Evolutionary conservation across 1,284 basidiomycete genomes (phyloP), one percentile per base, ranked within the genome.

Genomic region (Afroboletus lepidellus): DNA sequence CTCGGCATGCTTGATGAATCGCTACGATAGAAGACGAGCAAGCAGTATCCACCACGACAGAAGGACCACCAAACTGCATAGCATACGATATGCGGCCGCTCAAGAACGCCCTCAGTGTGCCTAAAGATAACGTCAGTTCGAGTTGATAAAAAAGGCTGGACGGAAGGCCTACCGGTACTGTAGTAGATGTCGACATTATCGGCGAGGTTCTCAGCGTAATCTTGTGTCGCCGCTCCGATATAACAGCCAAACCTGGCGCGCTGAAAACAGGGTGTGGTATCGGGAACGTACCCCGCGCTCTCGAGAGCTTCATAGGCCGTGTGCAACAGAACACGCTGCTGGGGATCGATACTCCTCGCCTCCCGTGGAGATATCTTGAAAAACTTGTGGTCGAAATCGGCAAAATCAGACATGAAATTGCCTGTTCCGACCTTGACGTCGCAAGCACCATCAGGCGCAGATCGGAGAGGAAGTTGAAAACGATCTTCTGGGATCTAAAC

Each of bases 311-410:
- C 76, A 48, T 87, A 79, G 1, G 83, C 83, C 2, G 78, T 74
- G 29, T 84, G 85, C 23, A 89, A 74, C 3, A 89, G 70, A 18
- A 89, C 57, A 4, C 86, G 77, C 59, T 87, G 85, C 58, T 89
- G 87, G 6, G 87, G 87, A 60, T 89, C 85, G 83, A 89, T 87
- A 62, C 74, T 79, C 51, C 72, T 78, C 8, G 86, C 85, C 65
- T 89, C 87, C 5, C 86, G 76, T 1, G 86, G 87, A 44, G 87
- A 45, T 33, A 88, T 78, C 53, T 79, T 78, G 74, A 90, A 89
- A 64, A 88, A 87, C 57, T 72, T 72, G 62, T 85, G 75, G 63
- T 90, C 87, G 60, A 90, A 90, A 41, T 74, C 72, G 55, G 79
- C 80, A 20, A 75, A 70, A 41, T 75, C 73, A 12, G 75, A 69